These are phyloP conservation scores for Backusella liffmaniae DNA, from an alignment of 192 early-diverging fungal genomes.

Conservation along the genomic window DNA sequence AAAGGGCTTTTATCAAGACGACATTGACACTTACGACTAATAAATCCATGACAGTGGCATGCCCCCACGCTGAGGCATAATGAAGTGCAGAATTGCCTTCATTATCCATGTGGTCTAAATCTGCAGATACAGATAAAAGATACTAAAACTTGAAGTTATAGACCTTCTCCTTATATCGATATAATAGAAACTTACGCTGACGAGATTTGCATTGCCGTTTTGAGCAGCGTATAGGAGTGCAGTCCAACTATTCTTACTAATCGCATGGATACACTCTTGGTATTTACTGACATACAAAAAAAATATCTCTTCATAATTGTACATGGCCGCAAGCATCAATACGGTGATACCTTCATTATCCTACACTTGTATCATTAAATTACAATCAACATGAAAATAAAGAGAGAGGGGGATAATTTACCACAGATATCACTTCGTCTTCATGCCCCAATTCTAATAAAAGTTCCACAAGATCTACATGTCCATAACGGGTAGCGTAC, in stretches of 20 bases:
- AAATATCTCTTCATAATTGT: constrained; percentile 41
- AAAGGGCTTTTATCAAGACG: not conserved
- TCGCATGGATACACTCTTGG: constrained; percentile 38
- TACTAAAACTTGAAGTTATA: constrained; percentile 13
- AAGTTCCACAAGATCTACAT: constrained; percentile 33
- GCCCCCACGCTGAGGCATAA: constrained; percentile 40
- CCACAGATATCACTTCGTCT: constrained; percentile 39
- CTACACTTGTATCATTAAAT: not conserved
- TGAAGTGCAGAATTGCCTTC: constrained; percentile 42
- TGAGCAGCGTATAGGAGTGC: constrained; percentile 38
- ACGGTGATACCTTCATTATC: constrained; percentile 36
- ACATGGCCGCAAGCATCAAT: constrained; percentile 36
- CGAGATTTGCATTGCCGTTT: constrained; percentile 39
- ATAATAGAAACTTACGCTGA: constrained; percentile 20
- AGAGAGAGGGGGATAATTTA: not conserved
- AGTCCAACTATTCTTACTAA: constrained; percentile 33
- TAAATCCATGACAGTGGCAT: constrained; percentile 34
- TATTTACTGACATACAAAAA: constrained; percentile 34
- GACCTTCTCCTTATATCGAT: not conserved
- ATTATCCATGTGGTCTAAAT: constrained; percentile 42
- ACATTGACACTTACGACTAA: constrained; percentile 18
- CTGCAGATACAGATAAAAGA: constrained; percentile 30
- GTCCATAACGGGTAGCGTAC: constrained; percentile 32
- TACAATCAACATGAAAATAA: not conserved
- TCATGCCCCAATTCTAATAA: constrained; percentile 37